Evolutionary conservation across 2,329 filamentous ascomycete species (phyloP).

Genomic region (Ceratocystis variospora): DNA sequence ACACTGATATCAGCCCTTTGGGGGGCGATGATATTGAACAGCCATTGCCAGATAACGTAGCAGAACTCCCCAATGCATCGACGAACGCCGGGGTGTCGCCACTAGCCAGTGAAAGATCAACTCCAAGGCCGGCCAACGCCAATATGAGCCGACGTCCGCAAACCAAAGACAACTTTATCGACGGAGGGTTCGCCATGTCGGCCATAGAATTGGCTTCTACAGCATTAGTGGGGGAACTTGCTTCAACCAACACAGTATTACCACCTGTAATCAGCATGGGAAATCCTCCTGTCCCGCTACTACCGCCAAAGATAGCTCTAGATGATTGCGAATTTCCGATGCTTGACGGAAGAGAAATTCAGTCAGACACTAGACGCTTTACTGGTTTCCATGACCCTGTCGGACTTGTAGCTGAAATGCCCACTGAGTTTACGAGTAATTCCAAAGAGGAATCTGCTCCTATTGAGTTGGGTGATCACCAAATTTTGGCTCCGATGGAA

Average conservation of each 20-base stretch:
- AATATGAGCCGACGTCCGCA: not conserved
- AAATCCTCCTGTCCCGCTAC: not conserved
- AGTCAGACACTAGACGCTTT: conserved; percentile 22
- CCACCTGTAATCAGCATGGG: not conserved
- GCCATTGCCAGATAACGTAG: not conserved
- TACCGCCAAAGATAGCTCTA: not conserved
- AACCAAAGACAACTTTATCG: not conserved
- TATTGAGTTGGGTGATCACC: conserved; percentile 33
- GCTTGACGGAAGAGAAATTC: conserved; percentile 27
- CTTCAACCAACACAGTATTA: not conserved
- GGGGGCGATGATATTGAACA: conserved; percentile 27
- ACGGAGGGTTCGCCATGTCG: not conserved
- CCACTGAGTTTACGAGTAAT: conserved; percentile 31
- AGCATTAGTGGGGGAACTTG: not conserved
- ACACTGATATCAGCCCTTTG: conserved; percentile 34
- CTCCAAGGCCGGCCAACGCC: not conserved
- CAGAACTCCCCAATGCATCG: not conserved
- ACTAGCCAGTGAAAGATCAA: conserved; percentile 12
- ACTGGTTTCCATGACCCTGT: conserved; percentile 28
- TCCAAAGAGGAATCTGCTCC: conserved; percentile 33
- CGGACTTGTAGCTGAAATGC: conserved; percentile 35
- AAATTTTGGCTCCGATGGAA: conserved; percentile 27
- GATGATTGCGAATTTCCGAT: conserved; percentile 23
- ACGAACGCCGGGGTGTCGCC: conserved; percentile 2
- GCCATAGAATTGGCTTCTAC: not conserved